Evolutionary conservation across 163 green algal genomes (phyloP).

Genomic region (Scenedesmus sp.): DNA sequence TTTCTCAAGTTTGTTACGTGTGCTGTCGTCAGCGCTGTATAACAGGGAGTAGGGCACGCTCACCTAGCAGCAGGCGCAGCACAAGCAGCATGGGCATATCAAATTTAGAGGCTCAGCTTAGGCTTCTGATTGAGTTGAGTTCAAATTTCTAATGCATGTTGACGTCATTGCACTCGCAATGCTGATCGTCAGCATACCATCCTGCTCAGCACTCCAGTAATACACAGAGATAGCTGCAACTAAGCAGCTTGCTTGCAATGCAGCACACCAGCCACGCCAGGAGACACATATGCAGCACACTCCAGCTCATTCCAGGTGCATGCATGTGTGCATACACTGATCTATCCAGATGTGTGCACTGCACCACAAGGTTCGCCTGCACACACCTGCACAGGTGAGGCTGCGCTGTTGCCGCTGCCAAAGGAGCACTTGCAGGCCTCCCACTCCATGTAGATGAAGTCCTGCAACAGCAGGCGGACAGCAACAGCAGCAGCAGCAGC

Average conservation of each 20-base stretch:
- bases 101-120: not conserved
- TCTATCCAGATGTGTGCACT: too few species aligned
- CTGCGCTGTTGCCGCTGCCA: not conserved
- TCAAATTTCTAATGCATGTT: too few species aligned
- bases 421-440: slow-evolving; percentile 50
- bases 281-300: too few species aligned
- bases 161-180: too few species aligned
- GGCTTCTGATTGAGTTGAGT: too few species aligned
- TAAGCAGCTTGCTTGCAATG: too few species aligned
- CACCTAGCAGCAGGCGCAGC: not conserved
- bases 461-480: slow-evolving; percentile 2
- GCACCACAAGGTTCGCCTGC: not conserved
- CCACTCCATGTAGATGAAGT: slow-evolving; percentile 37
- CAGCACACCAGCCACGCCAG: too few species aligned
- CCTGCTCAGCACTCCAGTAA: too few species aligned
- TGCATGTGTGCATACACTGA: too few species aligned
- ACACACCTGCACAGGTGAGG: not conserved
- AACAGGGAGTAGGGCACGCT: slow-evolving; percentile 36
- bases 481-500: not conserved
- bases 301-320: too few species aligned
- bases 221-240: too few species aligned
- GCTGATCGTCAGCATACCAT: too few species aligned
- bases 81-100: not conserved
- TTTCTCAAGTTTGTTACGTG: not conserved
- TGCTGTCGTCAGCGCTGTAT: not conserved